Conservation (phyloP, 2,329 filamentous ascomycete genomes). For the Fusarium phyllophilum region DNA sequence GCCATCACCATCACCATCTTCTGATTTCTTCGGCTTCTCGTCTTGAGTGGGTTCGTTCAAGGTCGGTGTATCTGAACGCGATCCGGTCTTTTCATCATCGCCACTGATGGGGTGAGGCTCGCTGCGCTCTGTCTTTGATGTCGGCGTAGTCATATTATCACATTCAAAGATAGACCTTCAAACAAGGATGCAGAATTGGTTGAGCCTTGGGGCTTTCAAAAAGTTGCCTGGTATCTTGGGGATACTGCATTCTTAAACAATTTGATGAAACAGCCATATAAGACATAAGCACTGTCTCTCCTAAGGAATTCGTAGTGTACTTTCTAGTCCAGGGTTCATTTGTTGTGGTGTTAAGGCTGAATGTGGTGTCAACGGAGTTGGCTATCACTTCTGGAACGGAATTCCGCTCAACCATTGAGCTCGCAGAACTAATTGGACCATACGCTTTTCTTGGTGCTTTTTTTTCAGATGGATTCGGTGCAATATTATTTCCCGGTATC, state of each 20-base stretch:
- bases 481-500: not conserved
- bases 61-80: slow-evolving; percentile 29
- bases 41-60: slow-evolving; percentile 28
- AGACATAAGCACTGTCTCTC: slow-evolving; percentile 7
- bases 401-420: slow-evolving; percentile 12
- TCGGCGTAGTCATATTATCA: slow-evolving; percentile 6
- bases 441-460: not conserved
- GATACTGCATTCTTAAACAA: slow-evolving; percentile 12
- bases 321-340: slow-evolving; percentile 3
- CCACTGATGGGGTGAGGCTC: not conserved
- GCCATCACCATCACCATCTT: slow-evolving; percentile 5
- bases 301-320: slow-evolving; percentile 1
- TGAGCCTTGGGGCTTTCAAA: not conserved
- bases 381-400: slow-evolving; percentile 8
- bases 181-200: not conserved
- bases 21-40: slow-evolving; percentile 3
- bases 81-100: slow-evolving; percentile 13
- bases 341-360: slow-evolving; percentile 8
- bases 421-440: not conserved
- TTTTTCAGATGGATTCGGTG: not conserved
- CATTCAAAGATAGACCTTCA: not conserved
- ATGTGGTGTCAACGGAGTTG: slow-evolving; percentile 29
- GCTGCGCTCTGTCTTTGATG: not conserved
- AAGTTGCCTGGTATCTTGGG: slow-evolving; percentile 7
- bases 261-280: not conserved